phyloP scores from a whole-genome alignment of 2,329 filamentous ascomycete genomes.

The Anthostomella pinea region DNA sequence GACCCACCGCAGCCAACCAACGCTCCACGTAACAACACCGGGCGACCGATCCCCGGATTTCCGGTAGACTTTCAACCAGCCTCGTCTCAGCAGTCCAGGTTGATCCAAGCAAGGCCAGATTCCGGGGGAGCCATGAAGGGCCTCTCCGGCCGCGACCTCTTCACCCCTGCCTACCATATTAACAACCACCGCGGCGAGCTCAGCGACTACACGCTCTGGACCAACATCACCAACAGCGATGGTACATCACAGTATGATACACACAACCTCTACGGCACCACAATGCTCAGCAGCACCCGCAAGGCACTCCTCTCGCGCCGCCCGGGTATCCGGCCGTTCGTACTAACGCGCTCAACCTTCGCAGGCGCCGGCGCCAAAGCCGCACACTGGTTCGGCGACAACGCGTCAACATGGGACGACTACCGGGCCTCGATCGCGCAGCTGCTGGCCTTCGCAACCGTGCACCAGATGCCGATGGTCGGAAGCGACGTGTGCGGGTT shows the following conservation, averaged over 20 bases:
- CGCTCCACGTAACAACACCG: constrained; percentile 40
- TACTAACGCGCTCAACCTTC: constrained; percentile 65
- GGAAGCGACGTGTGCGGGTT: constrained; percentile 65
- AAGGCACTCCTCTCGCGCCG: constrained; percentile 55
- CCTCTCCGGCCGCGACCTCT: constrained; percentile 55
- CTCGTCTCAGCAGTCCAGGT: not conserved
- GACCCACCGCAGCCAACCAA: constrained; percentile 50
- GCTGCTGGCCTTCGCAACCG: constrained; percentile 46
- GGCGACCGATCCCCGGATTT: constrained; percentile 53
- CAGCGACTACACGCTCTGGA: constrained; percentile 50
- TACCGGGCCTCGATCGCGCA: constrained; percentile 47
- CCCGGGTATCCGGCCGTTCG: constrained; percentile 53
- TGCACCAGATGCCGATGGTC: constrained; percentile 54
- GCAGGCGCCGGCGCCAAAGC: constrained; percentile 58
- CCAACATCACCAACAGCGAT: constrained; percentile 58
- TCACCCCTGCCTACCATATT: constrained; percentile 58
- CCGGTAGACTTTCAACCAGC: constrained; percentile 56
- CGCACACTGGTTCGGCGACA: constrained; percentile 44
- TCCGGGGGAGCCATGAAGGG: constrained; percentile 43
- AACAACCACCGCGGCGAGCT: constrained; percentile 44
- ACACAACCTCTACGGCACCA: constrained; percentile 64
- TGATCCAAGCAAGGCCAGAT: constrained; percentile 3
- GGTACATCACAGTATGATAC: constrained; percentile 62
- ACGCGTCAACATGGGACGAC: constrained; percentile 45
- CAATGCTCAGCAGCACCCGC: constrained; percentile 59